Percentiles rank a stretch among this genome's conserved stretches.
phyloP scores from a whole-genome alignment of 371 early-diverging fungal genomes.

The Mucor plumbeus region DNA sequence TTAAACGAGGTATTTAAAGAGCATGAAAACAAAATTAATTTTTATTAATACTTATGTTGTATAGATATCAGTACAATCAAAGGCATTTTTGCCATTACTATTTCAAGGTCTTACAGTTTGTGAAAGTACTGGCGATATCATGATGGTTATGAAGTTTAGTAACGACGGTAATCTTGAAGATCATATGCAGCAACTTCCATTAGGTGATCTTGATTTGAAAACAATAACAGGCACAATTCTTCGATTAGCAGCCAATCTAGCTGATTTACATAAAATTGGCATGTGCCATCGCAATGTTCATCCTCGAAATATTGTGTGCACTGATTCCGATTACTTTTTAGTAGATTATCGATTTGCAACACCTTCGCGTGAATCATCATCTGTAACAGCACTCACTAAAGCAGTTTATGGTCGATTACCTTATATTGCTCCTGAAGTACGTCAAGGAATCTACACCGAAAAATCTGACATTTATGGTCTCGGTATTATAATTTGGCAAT shows the following conservation, averaged over 20 bases:
- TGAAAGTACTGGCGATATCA: constrained; percentile 54
- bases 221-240: constrained; percentile 52
- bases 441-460: constrained; percentile 50
- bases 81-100: constrained; percentile 49
- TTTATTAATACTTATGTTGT: neutral
- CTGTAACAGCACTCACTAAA: constrained; percentile 49
- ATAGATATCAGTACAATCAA: constrained; percentile 54
- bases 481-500: constrained; percentile 55
- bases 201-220: constrained; percentile 52
- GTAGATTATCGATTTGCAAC: constrained; percentile 57
- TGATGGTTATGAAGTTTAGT: constrained; percentile 58
- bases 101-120: constrained; percentile 56
- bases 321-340: constrained; percentile 53
- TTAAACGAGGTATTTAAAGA: constrained; percentile 46
- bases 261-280: constrained; percentile 50
- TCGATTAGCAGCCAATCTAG: constrained; percentile 45
- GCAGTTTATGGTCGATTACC: constrained; percentile 54
- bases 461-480: constrained; percentile 55
- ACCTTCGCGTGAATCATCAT: constrained; percentile 44
- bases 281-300: constrained; percentile 54
- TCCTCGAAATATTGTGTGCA: constrained; percentile 51
- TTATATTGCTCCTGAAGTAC: constrained; percentile 55
- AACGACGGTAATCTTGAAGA: constrained; percentile 54
- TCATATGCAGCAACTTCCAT: constrained; percentile 48
- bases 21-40: neutral